A percentile compares a stretch with the other conserved stretches of the same genome.
Evolutionary conservation across 805 yeast species (phyloP).

Genomic region (Schizosaccharomyces japonicus): DNA sequence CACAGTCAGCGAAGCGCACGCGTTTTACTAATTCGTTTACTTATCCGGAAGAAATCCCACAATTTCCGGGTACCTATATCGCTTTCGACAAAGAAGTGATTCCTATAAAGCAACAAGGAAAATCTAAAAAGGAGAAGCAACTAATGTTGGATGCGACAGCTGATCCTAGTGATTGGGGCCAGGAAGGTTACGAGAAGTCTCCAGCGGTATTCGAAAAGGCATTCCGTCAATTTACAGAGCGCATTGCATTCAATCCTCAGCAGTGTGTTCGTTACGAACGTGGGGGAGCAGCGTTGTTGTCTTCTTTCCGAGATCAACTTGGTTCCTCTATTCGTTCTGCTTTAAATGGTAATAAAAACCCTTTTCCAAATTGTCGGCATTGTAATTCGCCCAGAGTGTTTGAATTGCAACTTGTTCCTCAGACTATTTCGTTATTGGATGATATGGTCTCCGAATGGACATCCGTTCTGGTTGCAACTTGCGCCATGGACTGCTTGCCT

Average conservation of each 20-base stretch:
- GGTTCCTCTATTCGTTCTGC: constrained; percentile 19
- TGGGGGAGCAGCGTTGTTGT: constrained; percentile 55
- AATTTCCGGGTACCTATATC: not conserved
- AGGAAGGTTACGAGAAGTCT: constrained; percentile 9
- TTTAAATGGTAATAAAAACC: constrained; percentile 7
- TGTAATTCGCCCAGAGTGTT: constrained; percentile 30
- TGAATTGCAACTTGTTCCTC: constrained; percentile 88
- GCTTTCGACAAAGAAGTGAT: not conserved
- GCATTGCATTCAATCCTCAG: constrained; percentile 56
- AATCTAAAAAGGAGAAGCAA: not conserved
- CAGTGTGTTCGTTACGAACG: constrained; percentile 73
- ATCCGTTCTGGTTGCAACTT: constrained; percentile 63
- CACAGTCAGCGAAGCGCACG: too few species aligned
- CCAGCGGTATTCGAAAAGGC: constrained; percentile 32
- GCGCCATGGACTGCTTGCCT: constrained; percentile 35
- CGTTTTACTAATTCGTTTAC: too few species aligned
- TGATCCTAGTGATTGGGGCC: constrained; percentile 7
- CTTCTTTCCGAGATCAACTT: constrained; percentile 35
- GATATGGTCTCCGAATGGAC: constrained; percentile 58
- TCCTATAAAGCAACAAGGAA: not conserved
- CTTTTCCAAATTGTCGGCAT: constrained; percentile 39
- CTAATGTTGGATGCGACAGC: not conserved
- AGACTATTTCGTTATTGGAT: constrained; percentile 65
- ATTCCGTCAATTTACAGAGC: constrained; percentile 55
- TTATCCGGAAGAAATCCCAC: too few species aligned